Conservation (phyloP, 2,329 filamentous ascomycete species). For the Apiospora koreana region DNA sequence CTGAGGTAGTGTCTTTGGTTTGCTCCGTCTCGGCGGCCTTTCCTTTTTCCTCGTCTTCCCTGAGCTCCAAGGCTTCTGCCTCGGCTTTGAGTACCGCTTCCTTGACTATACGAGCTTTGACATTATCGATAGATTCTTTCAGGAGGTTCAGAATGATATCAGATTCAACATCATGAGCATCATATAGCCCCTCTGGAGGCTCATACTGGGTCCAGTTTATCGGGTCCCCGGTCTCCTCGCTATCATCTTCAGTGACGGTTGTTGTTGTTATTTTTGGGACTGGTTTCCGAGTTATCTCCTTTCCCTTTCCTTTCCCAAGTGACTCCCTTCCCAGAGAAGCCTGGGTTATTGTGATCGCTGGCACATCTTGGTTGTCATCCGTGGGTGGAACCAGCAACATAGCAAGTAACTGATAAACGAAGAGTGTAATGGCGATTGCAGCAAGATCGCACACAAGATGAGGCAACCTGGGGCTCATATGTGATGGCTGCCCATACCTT, state of each 20-base stretch:
- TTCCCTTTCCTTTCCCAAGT: neutral
- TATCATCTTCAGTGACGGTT: neutral
- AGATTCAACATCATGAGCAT: constrained; percentile 39
- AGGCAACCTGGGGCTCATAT: neutral
- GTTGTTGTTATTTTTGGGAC: neutral
- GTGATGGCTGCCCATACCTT: neutral
- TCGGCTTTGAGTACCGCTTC: constrained; percentile 32
- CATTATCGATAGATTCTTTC: constrained; percentile 44
- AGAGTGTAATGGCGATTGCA: neutral
- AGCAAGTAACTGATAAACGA: neutral
- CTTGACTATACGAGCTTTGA: constrained; percentile 40
- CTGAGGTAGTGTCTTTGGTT: neutral
- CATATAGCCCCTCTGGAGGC: constrained; percentile 44
- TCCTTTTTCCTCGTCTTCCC: constrained; percentile 24
- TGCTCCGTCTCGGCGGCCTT: constrained; percentile 14
- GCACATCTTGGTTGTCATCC: neutral
- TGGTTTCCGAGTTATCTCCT: neutral
- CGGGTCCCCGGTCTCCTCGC: neutral
- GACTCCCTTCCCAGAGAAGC: neutral
- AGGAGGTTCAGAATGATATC: constrained; percentile 44
- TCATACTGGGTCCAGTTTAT: constrained; percentile 33
- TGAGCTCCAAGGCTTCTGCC: constrained; percentile 23
- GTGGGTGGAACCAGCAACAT: neutral
- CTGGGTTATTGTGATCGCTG: neutral
- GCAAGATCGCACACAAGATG: neutral